phyloP scores from a whole-genome alignment of 441 rosid genomes.

The Euphorbia schlechtendalii region DNA sequence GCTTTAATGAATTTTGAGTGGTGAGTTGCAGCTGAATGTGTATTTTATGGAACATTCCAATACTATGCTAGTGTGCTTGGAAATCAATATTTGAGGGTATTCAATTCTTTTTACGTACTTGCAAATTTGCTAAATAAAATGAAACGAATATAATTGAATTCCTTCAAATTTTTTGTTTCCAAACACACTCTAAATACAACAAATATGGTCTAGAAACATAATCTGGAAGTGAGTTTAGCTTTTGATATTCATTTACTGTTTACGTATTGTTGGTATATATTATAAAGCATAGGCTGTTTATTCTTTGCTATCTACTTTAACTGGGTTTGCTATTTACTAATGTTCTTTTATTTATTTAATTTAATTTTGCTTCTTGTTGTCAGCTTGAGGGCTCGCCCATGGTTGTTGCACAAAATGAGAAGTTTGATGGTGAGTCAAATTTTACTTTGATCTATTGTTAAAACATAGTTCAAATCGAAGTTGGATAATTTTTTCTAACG shows the following conservation, averaged over 20 bases:
- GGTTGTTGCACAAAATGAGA: slow-evolving; percentile 85
- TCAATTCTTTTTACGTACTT: too few relatives aligned
- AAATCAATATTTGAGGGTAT: too few relatives aligned
- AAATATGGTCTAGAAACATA: background rate
- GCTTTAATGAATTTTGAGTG: background rate
- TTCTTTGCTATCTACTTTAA: background rate
- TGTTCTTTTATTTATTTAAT: slow-evolving; percentile 4
- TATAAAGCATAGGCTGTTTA: background rate
- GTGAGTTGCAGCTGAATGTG: background rate
- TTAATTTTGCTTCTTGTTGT: slow-evolving; percentile 4
- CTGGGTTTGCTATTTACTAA: slow-evolving; percentile 1
- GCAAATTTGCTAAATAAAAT: too few relatives aligned
- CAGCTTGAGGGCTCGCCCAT: slow-evolving; percentile 96
- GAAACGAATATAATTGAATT: too few relatives aligned
- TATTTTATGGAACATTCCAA: background rate
- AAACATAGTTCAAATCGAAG: too few relatives aligned
- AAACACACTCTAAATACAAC: too few relatives aligned
- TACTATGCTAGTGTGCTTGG: background rate
- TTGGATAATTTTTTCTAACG: too few relatives aligned
- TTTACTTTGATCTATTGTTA: too few relatives aligned
- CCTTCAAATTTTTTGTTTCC: too few relatives aligned
- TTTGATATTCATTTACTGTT: background rate
- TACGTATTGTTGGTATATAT: background rate
- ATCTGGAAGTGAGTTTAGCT: background rate
- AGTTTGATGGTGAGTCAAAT: slow-evolving; percentile 65